Conservation (phyloP, 306 rosid genomes). For the Rosa lucieae region DNA sequence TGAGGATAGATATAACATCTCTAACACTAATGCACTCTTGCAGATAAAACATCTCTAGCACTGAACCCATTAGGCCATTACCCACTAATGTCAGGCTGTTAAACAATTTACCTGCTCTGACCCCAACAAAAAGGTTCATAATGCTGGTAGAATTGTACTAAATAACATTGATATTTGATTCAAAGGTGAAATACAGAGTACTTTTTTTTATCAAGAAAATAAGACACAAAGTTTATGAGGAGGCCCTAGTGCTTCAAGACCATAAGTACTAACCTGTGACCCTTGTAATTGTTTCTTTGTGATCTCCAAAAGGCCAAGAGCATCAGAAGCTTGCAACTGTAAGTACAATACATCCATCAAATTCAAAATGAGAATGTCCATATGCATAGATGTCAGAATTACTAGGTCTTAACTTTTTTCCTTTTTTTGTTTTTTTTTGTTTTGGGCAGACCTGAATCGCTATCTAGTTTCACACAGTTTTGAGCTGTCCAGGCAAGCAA, state of each 20-base stretch:
- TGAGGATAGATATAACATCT: background rate
- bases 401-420: background rate
- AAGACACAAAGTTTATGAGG: background rate
- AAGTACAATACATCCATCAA: constrained; percentile 24
- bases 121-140: background rate
- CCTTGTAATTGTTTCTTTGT: constrained; percentile 49
- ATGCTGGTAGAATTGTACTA: background rate
- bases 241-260: constrained; percentile 13
- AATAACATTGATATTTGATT: background rate
- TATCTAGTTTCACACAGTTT: background rate
- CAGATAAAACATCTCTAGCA: background rate
- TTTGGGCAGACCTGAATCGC: background rate
- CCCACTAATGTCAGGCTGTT: background rate
- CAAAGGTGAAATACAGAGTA: background rate
- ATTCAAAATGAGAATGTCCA: background rate
- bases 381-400: background rate
- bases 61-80: background rate
- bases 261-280: constrained; percentile 44
- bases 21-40: background rate
- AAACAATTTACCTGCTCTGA: background rate
- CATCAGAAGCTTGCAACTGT: constrained; percentile 73
- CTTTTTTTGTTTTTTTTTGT: background rate
- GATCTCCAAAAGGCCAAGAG: constrained; percentile 63
- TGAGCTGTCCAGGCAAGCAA: background rate
- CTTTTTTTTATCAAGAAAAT: background rate